Evolutionary conservation across 495 filamentous ascomycete genomes (phyloP).

Genomic region (Podospora sp.): DNA sequence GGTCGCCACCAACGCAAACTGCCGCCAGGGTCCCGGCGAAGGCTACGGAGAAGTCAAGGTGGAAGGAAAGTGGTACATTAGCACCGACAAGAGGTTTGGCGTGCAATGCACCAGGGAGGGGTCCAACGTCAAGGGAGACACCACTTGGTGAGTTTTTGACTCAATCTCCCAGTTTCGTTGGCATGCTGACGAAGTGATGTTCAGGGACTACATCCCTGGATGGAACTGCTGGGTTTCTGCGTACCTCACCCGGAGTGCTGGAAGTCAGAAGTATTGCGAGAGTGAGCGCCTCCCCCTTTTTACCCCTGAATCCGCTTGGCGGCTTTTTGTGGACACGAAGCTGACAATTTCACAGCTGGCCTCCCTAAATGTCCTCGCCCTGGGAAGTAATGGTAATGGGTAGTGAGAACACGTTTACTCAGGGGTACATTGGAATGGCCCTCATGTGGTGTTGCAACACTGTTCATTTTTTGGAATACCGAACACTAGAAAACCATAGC

Average conservation of each 20-base stretch:
- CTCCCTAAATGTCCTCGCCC: too few species aligned
- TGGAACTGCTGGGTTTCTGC: conserved; percentile 13
- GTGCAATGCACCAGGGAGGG: conserved; percentile 11
- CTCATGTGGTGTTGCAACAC: too few species aligned
- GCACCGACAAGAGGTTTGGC: background rate
- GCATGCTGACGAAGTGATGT: background rate
- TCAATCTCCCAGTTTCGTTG: too few species aligned
- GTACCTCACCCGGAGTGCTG: conserved; percentile 1
- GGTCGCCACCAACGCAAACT: conserved; percentile 1
- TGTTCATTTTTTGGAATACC: too few species aligned
- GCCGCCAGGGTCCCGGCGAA: conserved; percentile 1
- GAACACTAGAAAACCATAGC: too few species aligned
- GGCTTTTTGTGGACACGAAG: too few species aligned
- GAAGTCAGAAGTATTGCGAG: conserved; percentile 10
- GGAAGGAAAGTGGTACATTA: background rate
- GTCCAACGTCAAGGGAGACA: conserved; percentile 1
- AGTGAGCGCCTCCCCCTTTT: background rate
- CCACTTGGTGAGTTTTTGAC: background rate
- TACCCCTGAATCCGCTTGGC: too few species aligned
- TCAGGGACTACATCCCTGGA: conserved; percentile 9
- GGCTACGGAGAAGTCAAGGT: conserved; percentile 5
- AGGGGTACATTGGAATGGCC: too few species aligned
- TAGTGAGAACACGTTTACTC: too few species aligned
- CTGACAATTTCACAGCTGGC: too few species aligned
- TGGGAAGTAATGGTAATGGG: too few species aligned